These are phyloP conservation scores for Eleusine indica DNA, from an alignment of 176 grass and related monocot species.

Conservation along the genomic window DNA sequence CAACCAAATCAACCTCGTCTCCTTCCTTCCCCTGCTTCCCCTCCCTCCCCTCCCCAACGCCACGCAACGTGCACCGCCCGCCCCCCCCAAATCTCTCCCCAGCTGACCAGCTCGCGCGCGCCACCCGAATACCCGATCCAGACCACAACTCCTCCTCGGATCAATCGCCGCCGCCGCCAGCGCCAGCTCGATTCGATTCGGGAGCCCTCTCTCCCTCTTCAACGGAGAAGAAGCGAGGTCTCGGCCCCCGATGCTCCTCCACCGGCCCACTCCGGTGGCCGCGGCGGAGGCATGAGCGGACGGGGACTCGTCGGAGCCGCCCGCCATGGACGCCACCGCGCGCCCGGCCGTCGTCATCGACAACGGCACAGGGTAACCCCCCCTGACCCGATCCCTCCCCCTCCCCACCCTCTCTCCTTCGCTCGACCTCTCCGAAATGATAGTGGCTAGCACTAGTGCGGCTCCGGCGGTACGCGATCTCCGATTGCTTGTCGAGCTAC, in stretches of 20 bases:
- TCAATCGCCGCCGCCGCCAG: neutral
- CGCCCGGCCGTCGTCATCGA: slow-evolving; percentile 95
- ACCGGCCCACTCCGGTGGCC: neutral
- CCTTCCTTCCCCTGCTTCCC: slow-evolving; percentile 26
- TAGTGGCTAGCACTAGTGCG: no score
- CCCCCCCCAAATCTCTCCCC: slow-evolving; percentile 28
- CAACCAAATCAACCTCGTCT: slow-evolving; percentile 43
- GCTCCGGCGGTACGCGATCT: neutral
- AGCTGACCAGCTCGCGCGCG: neutral
- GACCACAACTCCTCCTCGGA: neutral
- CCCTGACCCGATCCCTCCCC: neutral
- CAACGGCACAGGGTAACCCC: slow-evolving; percentile 82
- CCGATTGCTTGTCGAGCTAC: no score
- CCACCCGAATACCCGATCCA: neutral
- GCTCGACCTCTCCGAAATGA: no score
- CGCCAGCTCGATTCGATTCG: neutral
- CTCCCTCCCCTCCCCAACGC: neutral
- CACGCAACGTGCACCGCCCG: slow-evolving; percentile 15
- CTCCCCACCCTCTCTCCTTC: neutral
- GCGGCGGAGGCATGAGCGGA: slow-evolving; percentile 41
- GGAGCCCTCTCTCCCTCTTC: neutral
- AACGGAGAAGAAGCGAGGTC: neutral
- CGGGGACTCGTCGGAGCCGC: slow-evolving; percentile 11
- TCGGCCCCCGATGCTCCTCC: slow-evolving; percentile 40
- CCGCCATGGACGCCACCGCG: slow-evolving; percentile 70